Base-by-base conservation (phyloP, 176 grass and related monocot genomes). In the Oryza nivara region DNA sequence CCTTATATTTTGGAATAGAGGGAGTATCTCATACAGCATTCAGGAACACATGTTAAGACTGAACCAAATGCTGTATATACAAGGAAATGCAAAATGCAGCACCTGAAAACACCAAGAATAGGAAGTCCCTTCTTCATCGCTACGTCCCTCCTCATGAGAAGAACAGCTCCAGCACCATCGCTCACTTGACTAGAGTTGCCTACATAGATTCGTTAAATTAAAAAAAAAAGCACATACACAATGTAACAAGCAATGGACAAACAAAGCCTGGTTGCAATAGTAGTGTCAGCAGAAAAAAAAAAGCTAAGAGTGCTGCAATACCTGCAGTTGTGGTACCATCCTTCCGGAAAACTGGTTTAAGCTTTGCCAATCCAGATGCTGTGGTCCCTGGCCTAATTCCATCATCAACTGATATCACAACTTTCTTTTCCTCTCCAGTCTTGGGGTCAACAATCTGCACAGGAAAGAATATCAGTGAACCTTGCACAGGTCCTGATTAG, bases 151-250 rank as follows among this genome's bases (percentile, higher is more conserved):
- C 87, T 93, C 93, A 94, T 99, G 72, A 99, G 89, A 72, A 99
- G 96, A 86, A 99, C 96, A 75, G 96, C 96, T 92, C 93, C 96
- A 86, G 96, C 96, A 79, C 93, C 96, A 91, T 99, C 96, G 76
- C 96, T 99, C 80, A 99, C 93, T 90, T 99, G 96, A 76, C 93
- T 99, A 81, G 96, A 99, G 86, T 99, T 99, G 19, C 96, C 96
- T 99, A 66, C 58, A 94, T 41, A 77, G 67, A 30, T 72, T 17
- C 16, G 77, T 40, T n/a, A 43, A 25, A 71, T 66, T 68, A 34
- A 67, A 48, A 41, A 12, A 1, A 41, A 8, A 7, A 9, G 11
- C 43, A 10, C 43, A 44, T 10, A 10, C 43, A 44, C 9, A 41
- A 52, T 11, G 35, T 73, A 72, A 83, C 9, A 68, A 41, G 58